Evolutionary conservation across 208 protist genomes (phyloP).

Genomic region (Histomonas meleagridis): DNA sequence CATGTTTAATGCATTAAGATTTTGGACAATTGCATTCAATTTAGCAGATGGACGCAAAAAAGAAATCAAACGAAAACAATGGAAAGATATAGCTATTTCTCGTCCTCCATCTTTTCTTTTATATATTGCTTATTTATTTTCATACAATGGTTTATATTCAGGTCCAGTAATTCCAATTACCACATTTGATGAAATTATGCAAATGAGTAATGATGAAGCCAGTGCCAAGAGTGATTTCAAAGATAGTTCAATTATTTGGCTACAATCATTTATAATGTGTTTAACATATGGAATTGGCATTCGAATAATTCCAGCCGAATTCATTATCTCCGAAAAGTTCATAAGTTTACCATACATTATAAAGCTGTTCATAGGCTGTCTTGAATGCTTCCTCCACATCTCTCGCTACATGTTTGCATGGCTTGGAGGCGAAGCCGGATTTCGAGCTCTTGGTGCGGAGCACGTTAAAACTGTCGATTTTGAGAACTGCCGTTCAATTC

Average conservation of each 20-base stretch:
- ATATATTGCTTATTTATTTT: slow-evolving; percentile 6
- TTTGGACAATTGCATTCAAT: neutral
- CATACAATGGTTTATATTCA: neutral
- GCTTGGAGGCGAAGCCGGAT: neutral
- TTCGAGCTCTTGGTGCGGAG: neutral
- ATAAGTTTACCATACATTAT: neutral
- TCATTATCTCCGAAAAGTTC: neutral
- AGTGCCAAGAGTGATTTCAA: neutral
- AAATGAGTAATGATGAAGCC: neutral
- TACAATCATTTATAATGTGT: neutral
- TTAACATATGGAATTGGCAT: neutral
- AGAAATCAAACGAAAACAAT: neutral
- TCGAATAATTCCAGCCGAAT: neutral
- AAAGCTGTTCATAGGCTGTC: neutral
- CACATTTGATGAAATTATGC: neutral
- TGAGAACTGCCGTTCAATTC: neutral
- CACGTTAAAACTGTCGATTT: neutral
- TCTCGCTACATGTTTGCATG: slow-evolving; percentile 1
- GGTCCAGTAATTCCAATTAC: neutral
- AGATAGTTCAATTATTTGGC: neutral
- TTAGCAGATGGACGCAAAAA: neutral
- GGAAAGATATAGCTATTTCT: neutral
- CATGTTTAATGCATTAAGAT: neutral
- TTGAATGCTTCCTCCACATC: neutral
- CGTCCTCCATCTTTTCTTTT: neutral